These are phyloP conservation scores for Porogramme epimiltina DNA, from an alignment of 1,284 basidiomycete species.

Conservation along the genomic window DNA sequence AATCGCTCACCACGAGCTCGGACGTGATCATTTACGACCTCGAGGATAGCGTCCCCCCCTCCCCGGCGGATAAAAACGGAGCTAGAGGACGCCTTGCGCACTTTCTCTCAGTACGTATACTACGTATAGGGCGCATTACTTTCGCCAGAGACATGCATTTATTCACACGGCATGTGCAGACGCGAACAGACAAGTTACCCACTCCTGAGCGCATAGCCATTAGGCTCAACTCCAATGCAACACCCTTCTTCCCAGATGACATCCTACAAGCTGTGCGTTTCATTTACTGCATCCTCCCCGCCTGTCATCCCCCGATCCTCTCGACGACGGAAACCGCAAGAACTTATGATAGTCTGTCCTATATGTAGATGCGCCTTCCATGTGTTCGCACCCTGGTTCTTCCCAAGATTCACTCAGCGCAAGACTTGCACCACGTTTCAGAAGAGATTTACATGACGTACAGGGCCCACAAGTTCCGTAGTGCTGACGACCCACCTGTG, in stretches of 20 bases:
- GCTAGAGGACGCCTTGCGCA: slow-evolving; percentile 60
- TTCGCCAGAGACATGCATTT: background rate
- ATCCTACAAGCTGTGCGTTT: slow-evolving; percentile 60
- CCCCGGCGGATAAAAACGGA: slow-evolving; percentile 55
- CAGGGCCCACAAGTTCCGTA: slow-evolving; percentile 20
- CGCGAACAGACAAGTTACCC: slow-evolving; percentile 39
- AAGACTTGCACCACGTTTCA: slow-evolving; percentile 68
- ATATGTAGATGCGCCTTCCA: slow-evolving; percentile 27
- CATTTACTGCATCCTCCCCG: background rate
- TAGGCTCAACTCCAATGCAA: slow-evolving; percentile 76
- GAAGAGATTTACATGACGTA: slow-evolving; percentile 38
- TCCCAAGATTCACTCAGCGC: slow-evolving; percentile 76
- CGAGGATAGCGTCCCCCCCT: slow-evolving; percentile 80
- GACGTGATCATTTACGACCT: slow-evolving; percentile 87
- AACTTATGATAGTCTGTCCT: too few relatives aligned
- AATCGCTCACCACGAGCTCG: slow-evolving; percentile 64
- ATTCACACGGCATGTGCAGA: slow-evolving; percentile 31
- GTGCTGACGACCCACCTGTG: slow-evolving; percentile 39
- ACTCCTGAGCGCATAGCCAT: slow-evolving; percentile 62
- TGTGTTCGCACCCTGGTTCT: slow-evolving; percentile 67
- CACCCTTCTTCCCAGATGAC: slow-evolving; percentile 74
- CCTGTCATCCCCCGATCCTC: too few relatives aligned
- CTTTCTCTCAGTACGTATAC: slow-evolving; percentile 56
- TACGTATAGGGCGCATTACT: background rate
- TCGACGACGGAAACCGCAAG: background rate